Evolutionary conservation across 805 yeast genomes (phyloP).

Genomic region (Pichia pseudocactophila): DNA sequence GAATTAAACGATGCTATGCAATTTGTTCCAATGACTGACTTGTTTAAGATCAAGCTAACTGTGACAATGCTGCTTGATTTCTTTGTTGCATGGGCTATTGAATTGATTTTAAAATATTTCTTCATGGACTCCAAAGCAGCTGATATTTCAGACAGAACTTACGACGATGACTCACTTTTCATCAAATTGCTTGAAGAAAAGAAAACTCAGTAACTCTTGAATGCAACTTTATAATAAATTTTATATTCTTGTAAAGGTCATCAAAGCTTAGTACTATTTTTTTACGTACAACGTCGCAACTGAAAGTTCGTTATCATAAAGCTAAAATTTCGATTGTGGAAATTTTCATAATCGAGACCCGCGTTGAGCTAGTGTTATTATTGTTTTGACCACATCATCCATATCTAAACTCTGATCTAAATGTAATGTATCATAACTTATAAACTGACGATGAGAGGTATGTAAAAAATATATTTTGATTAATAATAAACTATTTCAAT

Average conservation of each 20-base stretch:
- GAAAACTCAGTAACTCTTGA: conserved; percentile 1
- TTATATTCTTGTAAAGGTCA: neutral
- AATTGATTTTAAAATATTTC: conserved; percentile 67
- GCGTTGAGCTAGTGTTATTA: too few species aligned
- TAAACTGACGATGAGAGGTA: conserved; percentile 12
- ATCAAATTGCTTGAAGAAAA: conserved; percentile 4
- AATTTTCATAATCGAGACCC: too few species aligned
- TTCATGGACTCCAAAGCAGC: conserved; percentile 90
- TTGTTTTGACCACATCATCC: too few species aligned
- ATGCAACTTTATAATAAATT: neutral
- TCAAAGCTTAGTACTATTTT: too few species aligned
- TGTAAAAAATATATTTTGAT: neutral
- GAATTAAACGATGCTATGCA: conserved; percentile 88
- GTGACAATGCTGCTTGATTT: conserved; percentile 66
- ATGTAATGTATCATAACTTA: too few species aligned
- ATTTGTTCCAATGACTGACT: conserved; percentile 74
- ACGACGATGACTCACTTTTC: conserved; percentile 15
- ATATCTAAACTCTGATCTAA: too few species aligned
- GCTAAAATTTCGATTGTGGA: too few species aligned
- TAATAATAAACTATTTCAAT: too few species aligned
- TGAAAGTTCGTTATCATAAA: too few species aligned
- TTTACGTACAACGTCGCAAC: too few species aligned
- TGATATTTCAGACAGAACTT: conserved; percentile 59
- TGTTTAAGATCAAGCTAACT: conserved; percentile 74
- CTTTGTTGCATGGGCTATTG: conserved; percentile 67